Evolutionary conservation across 768 basidiomycete genomes (phyloP).

Genomic region (Mycena capillaripes): DNA sequence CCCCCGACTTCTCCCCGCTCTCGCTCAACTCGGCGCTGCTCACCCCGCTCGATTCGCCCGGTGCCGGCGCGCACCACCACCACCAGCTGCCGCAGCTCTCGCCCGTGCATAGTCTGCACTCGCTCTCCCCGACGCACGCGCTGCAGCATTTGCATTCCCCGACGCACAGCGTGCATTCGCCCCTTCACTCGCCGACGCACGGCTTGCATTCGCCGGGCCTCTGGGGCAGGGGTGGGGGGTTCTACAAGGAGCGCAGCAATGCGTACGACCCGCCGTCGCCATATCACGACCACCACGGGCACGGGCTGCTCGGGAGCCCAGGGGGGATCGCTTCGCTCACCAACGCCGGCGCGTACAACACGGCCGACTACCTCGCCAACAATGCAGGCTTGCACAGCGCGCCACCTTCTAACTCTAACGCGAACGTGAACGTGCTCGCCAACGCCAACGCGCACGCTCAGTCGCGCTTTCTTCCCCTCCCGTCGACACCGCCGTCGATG

Average conservation of each 20-base stretch:
- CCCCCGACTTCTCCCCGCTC: conserved; percentile 65
- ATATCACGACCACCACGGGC: neutral
- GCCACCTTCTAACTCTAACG: too few species aligned
- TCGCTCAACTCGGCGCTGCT: conserved; percentile 62
- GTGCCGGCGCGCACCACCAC: conserved; percentile 49
- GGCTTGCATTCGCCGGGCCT: neutral
- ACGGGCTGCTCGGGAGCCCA: neutral
- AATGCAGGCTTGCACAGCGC: too few species aligned
- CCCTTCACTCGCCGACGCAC: conserved; percentile 8
- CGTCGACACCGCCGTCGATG: neutral
- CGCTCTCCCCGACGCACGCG: neutral
- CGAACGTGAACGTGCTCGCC: neutral
- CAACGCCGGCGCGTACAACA: neutral
- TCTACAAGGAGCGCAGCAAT: neutral
- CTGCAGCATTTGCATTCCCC: too few species aligned
- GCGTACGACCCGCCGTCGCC: conserved; percentile 5
- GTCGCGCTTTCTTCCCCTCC: neutral
- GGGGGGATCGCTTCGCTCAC: neutral
- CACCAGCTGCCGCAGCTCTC: conserved; percentile 21
- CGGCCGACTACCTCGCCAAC: neutral
- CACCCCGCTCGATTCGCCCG: conserved; percentile 63
- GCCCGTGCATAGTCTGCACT: neutral
- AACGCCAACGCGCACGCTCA: neutral
- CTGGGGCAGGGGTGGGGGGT: neutral
- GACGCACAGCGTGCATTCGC: too few species aligned